These are phyloP conservation scores for Cryphonectria japonica DNA, from an alignment of 2,329 filamentous ascomycete species.

Conservation along the genomic window DNA sequence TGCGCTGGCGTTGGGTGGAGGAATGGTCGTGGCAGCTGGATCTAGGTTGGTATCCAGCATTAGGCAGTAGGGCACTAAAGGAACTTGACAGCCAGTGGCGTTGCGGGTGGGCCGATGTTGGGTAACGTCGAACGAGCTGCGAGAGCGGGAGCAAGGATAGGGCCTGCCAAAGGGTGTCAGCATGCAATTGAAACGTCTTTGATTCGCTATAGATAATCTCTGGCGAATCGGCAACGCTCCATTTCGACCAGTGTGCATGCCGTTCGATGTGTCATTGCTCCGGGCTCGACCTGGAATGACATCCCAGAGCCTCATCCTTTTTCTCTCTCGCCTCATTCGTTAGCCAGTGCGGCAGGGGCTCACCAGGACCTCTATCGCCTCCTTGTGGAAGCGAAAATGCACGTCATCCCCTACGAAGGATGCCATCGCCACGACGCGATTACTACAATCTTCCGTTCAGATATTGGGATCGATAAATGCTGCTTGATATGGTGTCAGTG, in stretches of 20 bases:
- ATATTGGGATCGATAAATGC: too few species aligned
- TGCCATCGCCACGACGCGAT: too few species aligned
- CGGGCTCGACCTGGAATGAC: conserved; percentile 10
- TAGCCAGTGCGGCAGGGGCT: not conserved
- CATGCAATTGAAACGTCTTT: conserved; percentile 16
- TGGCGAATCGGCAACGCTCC: conserved; percentile 24
- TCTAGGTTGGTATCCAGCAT: too few species aligned
- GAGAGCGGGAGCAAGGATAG: conserved; percentile 30
- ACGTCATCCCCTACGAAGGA: not conserved
- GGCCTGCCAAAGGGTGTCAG: conserved; percentile 6
- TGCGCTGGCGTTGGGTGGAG: not conserved
- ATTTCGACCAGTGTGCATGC: not conserved
- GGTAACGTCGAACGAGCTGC: conserved; percentile 20
- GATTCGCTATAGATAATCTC: conserved; percentile 22
- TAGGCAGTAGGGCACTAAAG: not conserved
- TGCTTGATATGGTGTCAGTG: too few species aligned
- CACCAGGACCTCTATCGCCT: not conserved
- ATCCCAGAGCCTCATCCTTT: conserved; percentile 18
- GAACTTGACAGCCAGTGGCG: conserved; percentile 10
- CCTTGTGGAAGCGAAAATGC: not conserved
- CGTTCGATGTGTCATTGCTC: not conserved
- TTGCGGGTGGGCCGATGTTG: conserved; percentile 17
- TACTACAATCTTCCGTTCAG: too few species aligned
- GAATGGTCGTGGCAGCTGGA: not conserved
- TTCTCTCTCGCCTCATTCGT: conserved; percentile 17